These are phyloP conservation scores for Lycium ferocissimum DNA, from an alignment of 257 asterid species.

Conservation along the genomic window DNA sequence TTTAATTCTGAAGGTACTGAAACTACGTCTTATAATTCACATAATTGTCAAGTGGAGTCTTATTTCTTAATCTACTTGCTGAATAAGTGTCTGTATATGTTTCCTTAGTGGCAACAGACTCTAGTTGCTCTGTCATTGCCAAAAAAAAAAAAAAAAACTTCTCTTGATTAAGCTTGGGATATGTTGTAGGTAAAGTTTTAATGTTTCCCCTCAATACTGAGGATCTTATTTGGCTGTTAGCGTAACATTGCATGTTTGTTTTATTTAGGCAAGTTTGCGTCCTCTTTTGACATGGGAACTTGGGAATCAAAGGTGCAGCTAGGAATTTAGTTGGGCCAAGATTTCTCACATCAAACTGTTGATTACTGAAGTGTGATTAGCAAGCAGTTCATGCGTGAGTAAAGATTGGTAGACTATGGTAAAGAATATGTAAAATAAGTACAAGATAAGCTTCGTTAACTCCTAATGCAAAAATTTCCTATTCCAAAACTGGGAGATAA, in stretches of 20 bases:
- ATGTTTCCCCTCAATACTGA: background rate
- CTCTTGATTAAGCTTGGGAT: background rate
- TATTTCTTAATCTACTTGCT: constrained; percentile 1
- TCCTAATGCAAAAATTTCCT: too few species aligned
- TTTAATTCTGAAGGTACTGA: constrained; percentile 54
- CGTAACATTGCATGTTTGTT: background rate
- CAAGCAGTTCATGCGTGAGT: background rate
- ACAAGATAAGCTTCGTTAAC: background rate
- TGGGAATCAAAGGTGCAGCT: background rate
- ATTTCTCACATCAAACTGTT: background rate
- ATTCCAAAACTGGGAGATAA: background rate
- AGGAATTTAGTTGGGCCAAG: background rate
- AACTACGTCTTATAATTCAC: background rate
- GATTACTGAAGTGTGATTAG: background rate
- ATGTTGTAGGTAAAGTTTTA: background rate
- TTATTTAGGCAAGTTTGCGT: background rate
- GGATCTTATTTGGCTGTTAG: background rate
- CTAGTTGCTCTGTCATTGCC: background rate
- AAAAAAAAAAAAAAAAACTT: background rate
- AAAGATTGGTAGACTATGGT: background rate
- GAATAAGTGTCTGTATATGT: constrained; percentile 9
- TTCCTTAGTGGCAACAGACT: background rate
- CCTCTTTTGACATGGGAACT: background rate
- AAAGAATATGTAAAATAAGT: too few species aligned
- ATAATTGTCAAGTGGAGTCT: constrained; percentile 1